These are phyloP conservation scores for Talaromyces sp. DNA, from an alignment of 2,329 filamentous ascomycete genomes.

Conservation along the genomic window DNA sequence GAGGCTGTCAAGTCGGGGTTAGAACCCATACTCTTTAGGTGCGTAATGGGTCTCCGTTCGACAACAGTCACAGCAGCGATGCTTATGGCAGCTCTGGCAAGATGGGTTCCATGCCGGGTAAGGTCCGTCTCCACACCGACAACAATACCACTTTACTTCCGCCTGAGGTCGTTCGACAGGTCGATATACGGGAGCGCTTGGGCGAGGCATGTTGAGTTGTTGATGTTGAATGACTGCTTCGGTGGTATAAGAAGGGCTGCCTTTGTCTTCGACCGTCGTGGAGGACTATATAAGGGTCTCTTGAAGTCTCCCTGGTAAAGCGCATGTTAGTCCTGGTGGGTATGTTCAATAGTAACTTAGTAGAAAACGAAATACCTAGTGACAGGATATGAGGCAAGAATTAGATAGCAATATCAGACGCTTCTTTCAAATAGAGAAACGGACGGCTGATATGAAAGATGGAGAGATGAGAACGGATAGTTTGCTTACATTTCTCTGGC, in stretches of 20 bases:
- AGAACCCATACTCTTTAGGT: neutral
- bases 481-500: neutral
- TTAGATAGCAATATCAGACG: neutral
- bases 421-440: neutral
- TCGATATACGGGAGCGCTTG: neutral
- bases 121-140: neutral
- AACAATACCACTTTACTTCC: slow-evolving; percentile 10
- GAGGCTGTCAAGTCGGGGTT: neutral
- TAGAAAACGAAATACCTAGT: neutral
- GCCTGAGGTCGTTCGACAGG: neutral
- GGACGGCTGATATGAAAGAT: neutral
- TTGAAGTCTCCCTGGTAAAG: neutral
- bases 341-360: neutral
- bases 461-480: neutral
- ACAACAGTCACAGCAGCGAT: neutral
- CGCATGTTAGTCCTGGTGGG: neutral
- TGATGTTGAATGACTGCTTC: neutral
- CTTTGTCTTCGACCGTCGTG: neutral
- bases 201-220: neutral
- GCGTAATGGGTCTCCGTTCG: neutral
- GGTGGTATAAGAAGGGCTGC: neutral
- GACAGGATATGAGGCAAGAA: neutral
- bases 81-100: neutral
- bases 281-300: neutral
- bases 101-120: neutral